Evolutionary conservation across 768 basidiomycete species (phyloP).

Genomic region (Wakefieldia striispora): DNA sequence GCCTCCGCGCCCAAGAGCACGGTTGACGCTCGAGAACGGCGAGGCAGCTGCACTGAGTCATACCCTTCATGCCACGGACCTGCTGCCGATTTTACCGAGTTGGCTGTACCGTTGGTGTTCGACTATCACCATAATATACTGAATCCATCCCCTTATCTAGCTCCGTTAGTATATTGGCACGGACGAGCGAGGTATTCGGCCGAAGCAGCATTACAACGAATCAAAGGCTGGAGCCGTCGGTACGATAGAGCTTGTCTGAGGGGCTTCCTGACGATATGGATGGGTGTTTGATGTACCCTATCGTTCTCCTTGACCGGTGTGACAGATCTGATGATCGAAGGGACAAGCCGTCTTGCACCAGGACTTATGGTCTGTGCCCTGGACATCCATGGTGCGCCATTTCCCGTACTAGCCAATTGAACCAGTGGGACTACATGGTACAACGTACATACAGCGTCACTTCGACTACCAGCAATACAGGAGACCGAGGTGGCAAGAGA

Average conservation of each 20-base stretch:
- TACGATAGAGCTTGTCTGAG: constrained; percentile 74
- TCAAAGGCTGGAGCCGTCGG: constrained; percentile 81
- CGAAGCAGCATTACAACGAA: constrained; percentile 92
- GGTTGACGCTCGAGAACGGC: constrained; percentile 92
- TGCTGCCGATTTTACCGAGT: constrained; percentile 82
- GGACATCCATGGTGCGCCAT: constrained; percentile 52
- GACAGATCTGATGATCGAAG: constrained; percentile 85
- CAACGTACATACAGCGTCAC: constrained; percentile 21
- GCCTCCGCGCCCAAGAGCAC: constrained; percentile 58
- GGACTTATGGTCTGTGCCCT: constrained; percentile 72
- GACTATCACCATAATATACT: constrained; percentile 86
- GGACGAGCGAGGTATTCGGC: constrained; percentile 73
- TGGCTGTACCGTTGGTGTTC: constrained; percentile 71
- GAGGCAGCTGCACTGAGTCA: constrained; percentile 48
- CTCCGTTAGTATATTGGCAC: constrained; percentile 67
- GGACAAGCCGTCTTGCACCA: constrained; percentile 88
- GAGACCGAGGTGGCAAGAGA: constrained; percentile 31
- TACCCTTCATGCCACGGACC: constrained; percentile 45
- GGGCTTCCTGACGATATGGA: constrained; percentile 70
- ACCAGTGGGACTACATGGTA: too few relatives aligned
- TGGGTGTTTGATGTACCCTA: constrained; percentile 22
- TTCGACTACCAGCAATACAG: constrained; percentile 42
- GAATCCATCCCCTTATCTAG: constrained; percentile 56
- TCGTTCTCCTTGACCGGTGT: too few relatives aligned
- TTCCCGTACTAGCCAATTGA: neutral